These are phyloP conservation scores for Wickerhamiella occidentalis DNA, from an alignment of 805 yeast species.

Conservation along the genomic window DNA sequence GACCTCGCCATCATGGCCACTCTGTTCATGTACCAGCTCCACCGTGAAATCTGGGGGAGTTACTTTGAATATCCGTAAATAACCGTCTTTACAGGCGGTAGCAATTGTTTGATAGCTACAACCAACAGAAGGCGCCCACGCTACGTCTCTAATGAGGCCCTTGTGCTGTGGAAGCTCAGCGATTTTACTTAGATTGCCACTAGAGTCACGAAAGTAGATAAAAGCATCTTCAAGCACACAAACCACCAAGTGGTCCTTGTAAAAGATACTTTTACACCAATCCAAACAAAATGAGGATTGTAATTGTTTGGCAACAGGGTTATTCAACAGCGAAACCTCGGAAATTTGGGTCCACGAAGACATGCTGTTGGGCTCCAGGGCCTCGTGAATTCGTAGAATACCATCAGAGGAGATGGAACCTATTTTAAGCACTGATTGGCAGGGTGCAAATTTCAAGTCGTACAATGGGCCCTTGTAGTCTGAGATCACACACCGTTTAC, in stretches of 20 bases:
- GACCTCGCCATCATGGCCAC: conserved; percentile 75
- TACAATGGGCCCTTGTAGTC: conserved; percentile 84
- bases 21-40: conserved; percentile 52
- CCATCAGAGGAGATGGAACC: conserved; percentile 91
- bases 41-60: conserved; percentile 30
- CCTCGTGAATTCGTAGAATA: conserved; percentile 69
- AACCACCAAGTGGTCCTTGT: conserved; percentile 68
- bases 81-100: conserved; percentile 93
- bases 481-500: conserved; percentile 57
- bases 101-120: conserved; percentile 78
- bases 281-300: conserved; percentile 77
- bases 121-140: conserved; percentile 98
- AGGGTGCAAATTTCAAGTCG: conserved; percentile 81
- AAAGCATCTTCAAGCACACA: conserved; percentile 81
- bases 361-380: conserved; percentile 79
- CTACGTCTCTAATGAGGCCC: conserved; percentile 74
- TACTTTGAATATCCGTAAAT: conserved; percentile 71
- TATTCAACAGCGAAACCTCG: conserved; percentile 48
- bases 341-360: conserved; percentile 67
- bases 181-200: conserved; percentile 34
- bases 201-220: conserved; percentile 47
- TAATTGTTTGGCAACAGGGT: conserved; percentile 65
- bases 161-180: conserved; percentile 70
- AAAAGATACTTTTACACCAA: conserved; percentile 84
- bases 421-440: conserved; percentile 64